Conservation (phyloP, 768 basidiomycete species). For the Plicaturopsis crispa region DNA sequence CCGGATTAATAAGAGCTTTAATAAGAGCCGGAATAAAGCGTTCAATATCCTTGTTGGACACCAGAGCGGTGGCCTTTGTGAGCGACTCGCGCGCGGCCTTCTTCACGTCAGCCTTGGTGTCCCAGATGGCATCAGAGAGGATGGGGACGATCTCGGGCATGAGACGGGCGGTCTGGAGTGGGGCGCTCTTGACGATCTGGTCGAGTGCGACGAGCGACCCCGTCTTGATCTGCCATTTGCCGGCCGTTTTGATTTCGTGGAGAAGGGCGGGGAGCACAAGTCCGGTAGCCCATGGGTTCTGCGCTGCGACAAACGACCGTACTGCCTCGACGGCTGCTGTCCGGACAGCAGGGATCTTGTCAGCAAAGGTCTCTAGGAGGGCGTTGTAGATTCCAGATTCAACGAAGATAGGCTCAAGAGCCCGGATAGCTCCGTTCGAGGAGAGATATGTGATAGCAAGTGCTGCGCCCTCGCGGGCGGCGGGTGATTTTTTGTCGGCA, state of each 20-base stretch:
- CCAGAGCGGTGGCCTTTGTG: conserved; percentile 87
- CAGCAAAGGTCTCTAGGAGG: conserved; percentile 88
- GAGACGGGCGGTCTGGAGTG: conserved; percentile 76
- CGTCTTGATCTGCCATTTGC: conserved; percentile 97
- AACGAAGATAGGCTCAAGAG: conserved; percentile 85
- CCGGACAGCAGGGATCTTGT: conserved; percentile 87
- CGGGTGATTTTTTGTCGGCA: conserved; percentile 91
- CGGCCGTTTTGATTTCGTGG: conserved; percentile 89
- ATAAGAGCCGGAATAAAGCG: conserved; percentile 96
- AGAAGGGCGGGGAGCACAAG: conserved; percentile 84
- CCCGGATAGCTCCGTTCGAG: conserved; percentile 63
- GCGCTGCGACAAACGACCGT: conserved; percentile 60
- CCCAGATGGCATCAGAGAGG: conserved; percentile 95
- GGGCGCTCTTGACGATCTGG: conserved; percentile 80
- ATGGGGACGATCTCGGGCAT: conserved; percentile 94
- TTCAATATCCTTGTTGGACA: conserved; percentile 98
- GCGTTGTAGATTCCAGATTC: conserved; percentile 79
- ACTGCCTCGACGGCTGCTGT: conserved; percentile 82
- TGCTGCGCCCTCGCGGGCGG: conserved; percentile 84
- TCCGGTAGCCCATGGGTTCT: conserved; percentile 85
- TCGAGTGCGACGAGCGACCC: conserved; percentile 78
- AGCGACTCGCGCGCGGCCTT: conserved; percentile 94
- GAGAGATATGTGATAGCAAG: conserved; percentile 59
- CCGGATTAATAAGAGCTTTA: conserved; percentile 96
- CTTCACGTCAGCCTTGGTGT: conserved; percentile 98